A percentile compares a stretch with the other conserved stretches of the same genome.
Evolutionary conservation across 495 filamentous ascomycete genomes (phyloP).

Genomic region (Penicillium riverlandense): DNA sequence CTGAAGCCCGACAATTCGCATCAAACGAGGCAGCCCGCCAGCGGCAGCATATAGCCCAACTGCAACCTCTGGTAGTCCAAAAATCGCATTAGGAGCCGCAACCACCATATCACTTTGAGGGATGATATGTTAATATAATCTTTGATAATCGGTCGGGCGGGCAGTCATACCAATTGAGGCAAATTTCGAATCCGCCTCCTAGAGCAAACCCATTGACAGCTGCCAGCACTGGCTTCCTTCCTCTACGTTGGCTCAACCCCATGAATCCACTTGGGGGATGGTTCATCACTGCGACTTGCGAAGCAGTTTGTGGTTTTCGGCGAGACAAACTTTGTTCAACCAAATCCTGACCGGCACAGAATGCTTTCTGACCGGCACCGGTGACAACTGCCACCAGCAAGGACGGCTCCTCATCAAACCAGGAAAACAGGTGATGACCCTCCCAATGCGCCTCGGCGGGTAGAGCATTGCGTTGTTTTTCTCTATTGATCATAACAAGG

Average conservation of each 20-base stretch:
- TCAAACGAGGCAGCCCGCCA: constrained; percentile 60
- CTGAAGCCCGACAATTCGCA: constrained; percentile 52
- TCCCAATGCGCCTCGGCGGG: constrained; percentile 36
- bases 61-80: constrained; percentile 58
- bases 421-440: constrained; percentile 34
- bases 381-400: constrained; percentile 44
- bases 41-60: constrained; percentile 60
- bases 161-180: constrained; percentile 42
- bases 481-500: constrained; percentile 29
- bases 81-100: constrained; percentile 44
- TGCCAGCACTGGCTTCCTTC: constrained; percentile 53
- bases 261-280: constrained; percentile 19
- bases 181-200: constrained; percentile 69
- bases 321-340: constrained; percentile 14
- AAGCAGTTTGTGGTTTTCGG: constrained; percentile 1
- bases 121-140: no score
- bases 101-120: constrained; percentile 60
- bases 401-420: constrained; percentile 42
- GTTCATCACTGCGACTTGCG: constrained; percentile 7
- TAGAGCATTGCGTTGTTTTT: constrained; percentile 35
- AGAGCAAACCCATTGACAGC: constrained; percentile 64
- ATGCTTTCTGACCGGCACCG: constrained; percentile 40
- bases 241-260: constrained; percentile 21
- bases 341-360: constrained; percentile 46
- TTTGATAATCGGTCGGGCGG: neutral